phyloP scores from a whole-genome alignment of 1,284 basidiomycete genomes.

The Cutaneotrichosporon arboriforme region DNA sequence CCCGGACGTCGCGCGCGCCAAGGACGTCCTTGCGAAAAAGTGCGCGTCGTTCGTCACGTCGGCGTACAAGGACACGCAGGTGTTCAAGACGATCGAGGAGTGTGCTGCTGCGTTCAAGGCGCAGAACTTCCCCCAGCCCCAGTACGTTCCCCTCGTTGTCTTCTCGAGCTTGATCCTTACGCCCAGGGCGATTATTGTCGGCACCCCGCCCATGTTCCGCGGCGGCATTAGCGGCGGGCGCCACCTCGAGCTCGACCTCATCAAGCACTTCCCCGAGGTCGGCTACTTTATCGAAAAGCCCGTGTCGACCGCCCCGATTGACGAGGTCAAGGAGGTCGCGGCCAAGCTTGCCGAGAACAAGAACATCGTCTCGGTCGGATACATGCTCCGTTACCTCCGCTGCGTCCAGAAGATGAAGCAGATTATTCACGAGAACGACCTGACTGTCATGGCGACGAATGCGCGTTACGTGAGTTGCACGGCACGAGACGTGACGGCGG shows the following conservation, averaged over 20 bases:
- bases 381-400: constrained; percentile 87
- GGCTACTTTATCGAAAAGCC: constrained; percentile 97
- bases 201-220: constrained; percentile 89
- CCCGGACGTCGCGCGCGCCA: constrained; percentile 76
- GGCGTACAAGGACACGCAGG: constrained; percentile 85
- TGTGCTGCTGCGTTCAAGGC: constrained; percentile 64
- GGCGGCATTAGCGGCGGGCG: constrained; percentile 70
- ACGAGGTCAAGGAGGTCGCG: constrained; percentile 58
- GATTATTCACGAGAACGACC: constrained; percentile 88
- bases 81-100: constrained; percentile 83
- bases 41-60: constrained; percentile 87
- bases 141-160: constrained; percentile 38
- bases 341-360: constrained; percentile 62
- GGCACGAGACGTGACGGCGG: neutral
- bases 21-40: constrained; percentile 78
- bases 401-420: constrained; percentile 98
- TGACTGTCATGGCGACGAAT: constrained; percentile 95
- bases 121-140: constrained; percentile 46
- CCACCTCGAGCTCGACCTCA: constrained; percentile 83
- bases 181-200: constrained; percentile 71
- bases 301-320: constrained; percentile 71
- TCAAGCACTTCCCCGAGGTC: constrained; percentile 81
- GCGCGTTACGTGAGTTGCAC: constrained; percentile 70
- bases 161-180: constrained; percentile 1
- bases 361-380: constrained; percentile 83